Conservation (phyloP, 805 yeast species). For the Sugiyamaella marilandica region DNA sequence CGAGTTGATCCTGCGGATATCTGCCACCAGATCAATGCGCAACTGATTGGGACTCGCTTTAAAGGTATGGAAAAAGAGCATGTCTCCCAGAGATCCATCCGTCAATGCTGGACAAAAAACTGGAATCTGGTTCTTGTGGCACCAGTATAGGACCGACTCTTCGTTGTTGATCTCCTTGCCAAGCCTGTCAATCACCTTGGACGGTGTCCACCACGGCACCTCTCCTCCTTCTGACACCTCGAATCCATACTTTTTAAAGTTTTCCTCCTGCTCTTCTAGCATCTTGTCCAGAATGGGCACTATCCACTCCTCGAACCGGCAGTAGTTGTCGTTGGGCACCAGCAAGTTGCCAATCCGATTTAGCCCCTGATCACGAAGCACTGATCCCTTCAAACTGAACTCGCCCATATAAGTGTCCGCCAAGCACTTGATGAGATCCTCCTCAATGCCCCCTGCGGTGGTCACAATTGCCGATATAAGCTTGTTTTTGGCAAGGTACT, state of each 20-base stretch:
- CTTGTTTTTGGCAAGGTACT: conserved; percentile 87
- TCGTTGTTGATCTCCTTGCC: conserved; percentile 96
- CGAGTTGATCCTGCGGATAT: conserved; percentile 85
- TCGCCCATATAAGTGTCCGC: conserved; percentile 97
- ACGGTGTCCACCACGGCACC: conserved; percentile 83
- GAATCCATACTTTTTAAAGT: conserved; percentile 51
- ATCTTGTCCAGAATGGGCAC: conserved; percentile 86
- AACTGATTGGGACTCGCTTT: conserved; percentile 87
- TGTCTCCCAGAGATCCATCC: conserved; percentile 98
- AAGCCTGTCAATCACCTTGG: conserved; percentile 81
- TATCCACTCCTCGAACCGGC: conserved; percentile 97
- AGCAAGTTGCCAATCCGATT: conserved; percentile 95
- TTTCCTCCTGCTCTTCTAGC: conserved; percentile 82
- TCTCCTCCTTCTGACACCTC: conserved; percentile 52
- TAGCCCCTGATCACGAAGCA: conserved; percentile 89
- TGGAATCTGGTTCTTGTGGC: conserved; percentile 94
- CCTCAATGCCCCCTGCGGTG: conserved; percentile 98
- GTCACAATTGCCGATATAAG: conserved; percentile 93
- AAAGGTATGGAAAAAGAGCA: conserved; percentile 98
- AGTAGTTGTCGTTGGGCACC: conserved; percentile 97
- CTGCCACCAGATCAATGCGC: conserved; percentile 88
- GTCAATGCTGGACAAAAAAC: conserved; percentile 96
- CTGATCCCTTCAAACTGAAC: conserved; percentile 72
- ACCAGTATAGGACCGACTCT: conserved; percentile 93
- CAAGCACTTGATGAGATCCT: conserved; percentile 90